These are phyloP conservation scores for Platismatia glauca DNA, from an alignment of 495 filamentous ascomycete genomes.

Conservation along the genomic window DNA sequence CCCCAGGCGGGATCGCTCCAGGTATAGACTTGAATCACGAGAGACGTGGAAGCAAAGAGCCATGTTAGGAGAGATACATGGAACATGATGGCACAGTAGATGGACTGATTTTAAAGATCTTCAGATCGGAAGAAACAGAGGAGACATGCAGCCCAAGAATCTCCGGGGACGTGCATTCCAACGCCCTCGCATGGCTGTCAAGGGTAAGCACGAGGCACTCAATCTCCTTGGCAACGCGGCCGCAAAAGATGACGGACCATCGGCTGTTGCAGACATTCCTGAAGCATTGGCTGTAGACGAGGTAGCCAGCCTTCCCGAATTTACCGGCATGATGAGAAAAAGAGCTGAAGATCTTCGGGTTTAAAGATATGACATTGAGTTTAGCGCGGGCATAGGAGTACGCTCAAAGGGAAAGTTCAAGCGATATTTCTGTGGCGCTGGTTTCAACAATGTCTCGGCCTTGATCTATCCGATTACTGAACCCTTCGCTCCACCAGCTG, in stretches of 20 bases:
- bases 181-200: constrained; percentile 9
- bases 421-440: not conserved
- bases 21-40: constrained; percentile 1
- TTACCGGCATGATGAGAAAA: not conserved
- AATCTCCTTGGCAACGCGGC: no score
- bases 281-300: not conserved
- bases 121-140: not conserved
- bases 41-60: not conserved
- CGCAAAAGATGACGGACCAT: no score
- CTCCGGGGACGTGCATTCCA: not conserved
- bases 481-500: not conserved
- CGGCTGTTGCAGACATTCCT: not conserved
- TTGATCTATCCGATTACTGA: not conserved
- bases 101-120: not conserved
- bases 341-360: not conserved
- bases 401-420: no score
- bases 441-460: not conserved
- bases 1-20: not conserved
- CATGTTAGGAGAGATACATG: not conserved
- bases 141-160: not conserved
- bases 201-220: no score
- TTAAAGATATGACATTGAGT: not conserved
- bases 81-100: not conserved
- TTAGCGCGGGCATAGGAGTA: not conserved
- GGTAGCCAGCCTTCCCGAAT: not conserved